Evolutionary conservation across 345 rosid species (phyloP).

Genomic region (Schrenkiella parvula): DNA sequence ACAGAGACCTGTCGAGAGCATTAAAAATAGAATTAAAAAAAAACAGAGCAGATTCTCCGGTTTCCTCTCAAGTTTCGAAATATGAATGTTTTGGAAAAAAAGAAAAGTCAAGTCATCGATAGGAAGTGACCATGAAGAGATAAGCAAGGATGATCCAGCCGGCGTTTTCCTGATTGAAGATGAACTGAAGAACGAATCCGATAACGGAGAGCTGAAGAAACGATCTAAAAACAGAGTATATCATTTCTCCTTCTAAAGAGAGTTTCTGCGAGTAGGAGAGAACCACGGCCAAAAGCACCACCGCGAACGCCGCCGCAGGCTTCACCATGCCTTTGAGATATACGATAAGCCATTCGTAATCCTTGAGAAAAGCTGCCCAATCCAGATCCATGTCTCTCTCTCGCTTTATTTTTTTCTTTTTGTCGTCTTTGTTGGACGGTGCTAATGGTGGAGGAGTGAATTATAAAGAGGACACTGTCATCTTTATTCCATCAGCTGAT

Average conservation of each 20-base stretch:
- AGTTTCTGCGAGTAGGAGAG: slow-evolving; percentile 62
- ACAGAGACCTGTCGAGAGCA: slow-evolving; percentile 43
- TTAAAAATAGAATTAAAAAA: neutral
- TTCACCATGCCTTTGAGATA: slow-evolving; percentile 70
- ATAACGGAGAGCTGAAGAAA: slow-evolving; percentile 83
- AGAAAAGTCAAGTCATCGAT: too few relatives aligned
- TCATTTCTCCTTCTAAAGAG: slow-evolving; percentile 76
- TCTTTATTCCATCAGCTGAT: neutral
- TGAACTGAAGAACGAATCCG: slow-evolving; percentile 89
- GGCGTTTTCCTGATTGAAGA: slow-evolving; percentile 50
- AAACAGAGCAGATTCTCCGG: neutral
- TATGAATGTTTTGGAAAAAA: too few relatives aligned
- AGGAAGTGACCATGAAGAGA: slow-evolving; percentile 68
- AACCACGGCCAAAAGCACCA: slow-evolving; percentile 63
- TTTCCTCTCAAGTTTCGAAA: too few relatives aligned
- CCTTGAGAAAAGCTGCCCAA: slow-evolving; percentile 26
- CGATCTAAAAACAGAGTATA: slow-evolving; percentile 61
- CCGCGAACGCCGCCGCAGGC: slow-evolving; percentile 74
- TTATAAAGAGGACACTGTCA: neutral
- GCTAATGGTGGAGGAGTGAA: slow-evolving; percentile 2
- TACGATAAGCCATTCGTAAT: slow-evolving; percentile 53
- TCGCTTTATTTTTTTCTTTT: neutral
- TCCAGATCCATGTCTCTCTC: slow-evolving; percentile 14
- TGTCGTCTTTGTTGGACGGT: slow-evolving; percentile 11
- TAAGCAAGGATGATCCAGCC: slow-evolving; percentile 79